Evolutionary conservation across 495 filamentous ascomycete species (phyloP).

Genomic region (Margaritispora aquatica): DNA sequence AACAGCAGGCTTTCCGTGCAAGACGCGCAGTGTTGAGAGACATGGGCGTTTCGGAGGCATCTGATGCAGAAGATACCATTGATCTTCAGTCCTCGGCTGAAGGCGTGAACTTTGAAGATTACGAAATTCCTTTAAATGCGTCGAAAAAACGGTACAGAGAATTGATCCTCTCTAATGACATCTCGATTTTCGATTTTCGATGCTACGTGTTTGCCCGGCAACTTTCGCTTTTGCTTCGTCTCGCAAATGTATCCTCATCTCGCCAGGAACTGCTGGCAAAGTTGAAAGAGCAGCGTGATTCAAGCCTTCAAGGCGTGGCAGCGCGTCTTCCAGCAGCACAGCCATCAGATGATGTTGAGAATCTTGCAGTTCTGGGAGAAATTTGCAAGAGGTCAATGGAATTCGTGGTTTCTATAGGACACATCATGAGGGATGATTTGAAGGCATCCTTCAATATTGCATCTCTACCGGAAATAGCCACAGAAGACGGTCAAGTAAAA

Average conservation of each 20-base stretch:
- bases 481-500: constrained; percentile 18
- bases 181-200: constrained; percentile 95
- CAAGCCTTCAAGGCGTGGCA: constrained; percentile 44
- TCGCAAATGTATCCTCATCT: constrained; percentile 62
- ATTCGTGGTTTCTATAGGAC: constrained; percentile 73
- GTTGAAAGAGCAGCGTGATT: constrained; percentile 49
- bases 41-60: constrained; percentile 9
- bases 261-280: constrained; percentile 50
- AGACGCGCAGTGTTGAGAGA: constrained; percentile 26
- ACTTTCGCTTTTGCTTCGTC: constrained; percentile 71
- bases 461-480: constrained; percentile 9
- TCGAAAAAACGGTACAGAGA: constrained; percentile 81
- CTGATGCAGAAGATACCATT: constrained; percentile 38
- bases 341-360: constrained; percentile 56
- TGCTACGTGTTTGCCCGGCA: constrained; percentile 93
- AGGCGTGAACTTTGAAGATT: constrained; percentile 21
- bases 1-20: constrained; percentile 47
- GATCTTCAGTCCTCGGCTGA: constrained; percentile 38
- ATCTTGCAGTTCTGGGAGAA: constrained; percentile 70
- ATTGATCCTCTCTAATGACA: constrained; percentile 88
- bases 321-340: constrained; percentile 37
- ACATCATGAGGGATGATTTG: constrained; percentile 73
- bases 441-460: constrained; percentile 34
- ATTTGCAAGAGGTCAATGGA: constrained; percentile 70
- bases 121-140: constrained; percentile 62